Percentiles rank a stretch among this genome's conserved stretches.
Evolutionary conservation across 768 basidiomycete species (phyloP).

Genomic region (Aureoboletus auriporus): DNA sequence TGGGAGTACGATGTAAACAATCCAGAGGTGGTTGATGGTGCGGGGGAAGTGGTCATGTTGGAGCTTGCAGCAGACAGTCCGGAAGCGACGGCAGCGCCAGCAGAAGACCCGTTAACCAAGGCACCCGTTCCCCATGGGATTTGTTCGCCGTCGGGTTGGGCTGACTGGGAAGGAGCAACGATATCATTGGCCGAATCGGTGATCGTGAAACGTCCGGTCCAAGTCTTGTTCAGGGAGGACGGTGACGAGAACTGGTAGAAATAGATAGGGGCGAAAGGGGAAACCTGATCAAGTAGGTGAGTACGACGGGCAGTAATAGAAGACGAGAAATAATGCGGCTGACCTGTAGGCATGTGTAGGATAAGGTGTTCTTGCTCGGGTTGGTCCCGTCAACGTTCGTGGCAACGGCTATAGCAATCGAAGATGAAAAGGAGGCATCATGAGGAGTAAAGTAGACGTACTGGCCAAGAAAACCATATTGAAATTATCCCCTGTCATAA

Average conservation of each 20-base stretch:
- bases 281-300: slow-evolving; percentile 41
- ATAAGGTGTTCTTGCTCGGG: slow-evolving; percentile 39
- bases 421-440: background rate
- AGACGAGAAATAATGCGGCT: slow-evolving; percentile 12
- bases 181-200: slow-evolving; percentile 45
- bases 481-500: slow-evolving; percentile 77
- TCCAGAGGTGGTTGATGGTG: slow-evolving; percentile 3
- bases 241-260: slow-evolving; percentile 73
- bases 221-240: slow-evolving; percentile 37
- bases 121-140: slow-evolving; percentile 69
- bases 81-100: slow-evolving; percentile 24
- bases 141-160: slow-evolving; percentile 44
- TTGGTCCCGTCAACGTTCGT: slow-evolving; percentile 58
- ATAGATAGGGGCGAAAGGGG: slow-evolving; percentile 63
- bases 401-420: slow-evolving; percentile 48
- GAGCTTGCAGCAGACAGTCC: background rate
- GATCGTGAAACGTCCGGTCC: slow-evolving; percentile 80
- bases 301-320: background rate
- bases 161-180: slow-evolving; percentile 46
- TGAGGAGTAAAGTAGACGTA: slow-evolving; percentile 31
- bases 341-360: slow-evolving; percentile 66
- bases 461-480: slow-evolving; percentile 65
- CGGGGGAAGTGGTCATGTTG: background rate
- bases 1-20: background rate
- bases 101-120: slow-evolving; percentile 44